These are phyloP conservation scores for Pigoraptor vietnamica DNA, from an alignment of 78 protist genomes.

Conservation along the genomic window DNA sequence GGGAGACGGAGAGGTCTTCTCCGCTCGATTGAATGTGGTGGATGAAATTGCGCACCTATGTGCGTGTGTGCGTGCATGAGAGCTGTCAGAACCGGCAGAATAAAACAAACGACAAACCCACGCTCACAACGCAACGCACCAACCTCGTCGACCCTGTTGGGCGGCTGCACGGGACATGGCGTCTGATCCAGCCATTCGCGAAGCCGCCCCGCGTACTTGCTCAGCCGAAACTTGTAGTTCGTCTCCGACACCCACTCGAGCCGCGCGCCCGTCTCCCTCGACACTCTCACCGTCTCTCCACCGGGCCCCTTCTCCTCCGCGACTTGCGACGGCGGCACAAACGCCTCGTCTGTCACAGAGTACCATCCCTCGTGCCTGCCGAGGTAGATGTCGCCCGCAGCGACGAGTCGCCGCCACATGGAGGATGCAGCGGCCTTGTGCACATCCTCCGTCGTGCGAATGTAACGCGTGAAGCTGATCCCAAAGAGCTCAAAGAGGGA, in stretches of 20 bases:
- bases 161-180: neutral
- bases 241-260: slow-evolving; percentile 51
- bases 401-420: neutral
- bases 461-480: neutral
- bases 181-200: neutral
- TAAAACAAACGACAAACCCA: neutral
- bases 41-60: too few relatives aligned
- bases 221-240: slow-evolving; percentile 69
- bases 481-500: neutral
- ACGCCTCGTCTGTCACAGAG: slow-evolving; percentile 85
- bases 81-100: neutral
- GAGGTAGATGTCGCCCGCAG: slow-evolving; percentile 66
- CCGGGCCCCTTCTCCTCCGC: slow-evolving; percentile 23
- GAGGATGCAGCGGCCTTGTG: neutral
- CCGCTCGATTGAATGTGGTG: too few relatives aligned
- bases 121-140: neutral
- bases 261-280: slow-evolving; percentile 54
- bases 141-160: neutral
- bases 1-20: slow-evolving; percentile 71
- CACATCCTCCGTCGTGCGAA: neutral
- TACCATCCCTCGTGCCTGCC: slow-evolving; percentile 94
- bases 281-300: neutral
- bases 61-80: neutral
- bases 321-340: slow-evolving; percentile 62
- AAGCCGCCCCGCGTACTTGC: neutral